A percentile compares a stretch with the other conserved stretches of the same genome.
phyloP scores from a whole-genome alignment of 2,329 filamentous ascomycete genomes.

The Cercospora nicotianae region DNA sequence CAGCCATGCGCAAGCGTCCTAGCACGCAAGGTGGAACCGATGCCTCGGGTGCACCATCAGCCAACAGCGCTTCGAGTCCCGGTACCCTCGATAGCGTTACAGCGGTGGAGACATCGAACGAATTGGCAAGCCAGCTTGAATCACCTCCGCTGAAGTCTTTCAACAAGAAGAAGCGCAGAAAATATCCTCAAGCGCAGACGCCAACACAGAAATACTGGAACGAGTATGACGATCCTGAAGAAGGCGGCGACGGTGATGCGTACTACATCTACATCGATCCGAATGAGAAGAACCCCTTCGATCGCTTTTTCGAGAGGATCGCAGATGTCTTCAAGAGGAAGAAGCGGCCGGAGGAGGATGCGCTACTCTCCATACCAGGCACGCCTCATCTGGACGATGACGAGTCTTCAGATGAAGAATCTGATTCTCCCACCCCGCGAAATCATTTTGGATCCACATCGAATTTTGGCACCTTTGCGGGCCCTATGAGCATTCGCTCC shows the following conservation, averaged over 20 bases:
- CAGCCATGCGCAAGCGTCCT: constrained; percentile 32
- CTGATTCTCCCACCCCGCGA: background rate
- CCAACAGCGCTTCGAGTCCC: constrained; percentile 41
- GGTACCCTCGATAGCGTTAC: constrained; percentile 38
- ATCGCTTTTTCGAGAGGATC: constrained; percentile 59
- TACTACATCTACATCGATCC: constrained; percentile 77
- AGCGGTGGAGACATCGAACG: constrained; percentile 35
- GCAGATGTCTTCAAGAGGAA: constrained; percentile 38
- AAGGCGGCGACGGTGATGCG: constrained; percentile 56
- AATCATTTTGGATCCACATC: constrained; percentile 7
- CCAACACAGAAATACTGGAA: constrained; percentile 67
- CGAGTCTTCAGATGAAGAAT: constrained; percentile 37
- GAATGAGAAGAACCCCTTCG: constrained; percentile 64
- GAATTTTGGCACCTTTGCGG: constrained; percentile 25
- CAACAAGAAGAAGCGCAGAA: constrained; percentile 45
- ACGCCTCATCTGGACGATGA: constrained; percentile 30
- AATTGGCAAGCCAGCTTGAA: constrained; percentile 41
- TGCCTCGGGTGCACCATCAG: constrained; percentile 24
- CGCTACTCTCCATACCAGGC: constrained; percentile 22
- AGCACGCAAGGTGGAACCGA: constrained; percentile 22
- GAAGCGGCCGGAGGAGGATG: constrained; percentile 32
- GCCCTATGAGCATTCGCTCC: constrained; percentile 2
- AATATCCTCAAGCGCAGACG: constrained; percentile 31
- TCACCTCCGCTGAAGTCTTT: constrained; percentile 45
- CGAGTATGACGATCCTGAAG: constrained; percentile 81